Conservation (phyloP, 768 basidiomycete species). For the Phanerodontia chrysosporium region DNA sequence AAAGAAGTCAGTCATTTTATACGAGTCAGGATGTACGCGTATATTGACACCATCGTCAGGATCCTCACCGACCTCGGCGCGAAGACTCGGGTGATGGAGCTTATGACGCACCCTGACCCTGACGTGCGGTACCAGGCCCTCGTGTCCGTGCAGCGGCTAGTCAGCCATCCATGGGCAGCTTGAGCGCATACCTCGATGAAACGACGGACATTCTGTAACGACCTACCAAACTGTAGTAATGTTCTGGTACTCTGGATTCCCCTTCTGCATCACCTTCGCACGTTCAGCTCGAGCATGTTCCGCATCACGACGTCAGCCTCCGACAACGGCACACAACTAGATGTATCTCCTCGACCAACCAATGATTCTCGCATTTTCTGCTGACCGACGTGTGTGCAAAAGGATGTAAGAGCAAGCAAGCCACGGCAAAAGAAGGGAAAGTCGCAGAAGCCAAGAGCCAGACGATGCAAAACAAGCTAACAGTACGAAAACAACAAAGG, state of each 20-base stretch:
- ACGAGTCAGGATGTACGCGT: background rate
- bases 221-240: background rate
- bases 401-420: background rate
- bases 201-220: slow-evolving; percentile 7
- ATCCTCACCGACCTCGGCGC: slow-evolving; percentile 80
- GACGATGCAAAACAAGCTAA: slow-evolving; percentile 12
- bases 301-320: background rate
- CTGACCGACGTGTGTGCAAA: background rate
- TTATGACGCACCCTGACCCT: slow-evolving; percentile 85
- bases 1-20: slow-evolving; percentile 64
- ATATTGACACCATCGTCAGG: slow-evolving; percentile 35
- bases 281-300: background rate
- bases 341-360: slow-evolving; percentile 1
- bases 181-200: slow-evolving; percentile 28
- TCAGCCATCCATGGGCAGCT: slow-evolving; percentile 82
- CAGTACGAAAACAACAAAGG: slow-evolving; percentile 7
- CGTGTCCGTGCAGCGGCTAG: slow-evolving; percentile 84
- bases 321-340: background rate
- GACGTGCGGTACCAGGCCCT: slow-evolving; percentile 93
- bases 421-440: background rate
- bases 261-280: background rate
- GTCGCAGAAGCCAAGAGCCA: background rate
- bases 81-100: slow-evolving; percentile 84
- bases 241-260: background rate
- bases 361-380: background rate